phyloP scores from a whole-genome alignment of 2,329 filamentous ascomycete genomes.

The Colletotrichum sublineola region DNA sequence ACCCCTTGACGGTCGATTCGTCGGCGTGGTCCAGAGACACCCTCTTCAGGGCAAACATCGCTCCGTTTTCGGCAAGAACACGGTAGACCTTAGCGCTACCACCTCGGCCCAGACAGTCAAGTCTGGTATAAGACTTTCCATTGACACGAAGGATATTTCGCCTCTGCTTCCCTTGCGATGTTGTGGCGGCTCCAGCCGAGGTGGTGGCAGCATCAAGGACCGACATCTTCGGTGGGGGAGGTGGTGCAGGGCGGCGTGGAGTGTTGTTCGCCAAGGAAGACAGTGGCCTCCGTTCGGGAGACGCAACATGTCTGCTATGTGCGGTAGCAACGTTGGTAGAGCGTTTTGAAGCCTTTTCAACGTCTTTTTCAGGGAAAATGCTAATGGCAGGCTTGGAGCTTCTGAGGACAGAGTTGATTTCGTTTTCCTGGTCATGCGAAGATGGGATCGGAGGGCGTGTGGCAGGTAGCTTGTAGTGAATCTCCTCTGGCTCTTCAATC shows the following conservation, averaged over 20 bases:
- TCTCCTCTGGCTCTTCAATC: conserved; percentile 55
- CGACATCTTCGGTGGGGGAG: conserved; percentile 95
- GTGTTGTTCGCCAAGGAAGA: conserved; percentile 73
- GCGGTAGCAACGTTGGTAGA: conserved; percentile 62
- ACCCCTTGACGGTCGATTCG: conserved; percentile 84
- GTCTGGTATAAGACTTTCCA: conserved; percentile 87
- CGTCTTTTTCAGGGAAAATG: conserved; percentile 66
- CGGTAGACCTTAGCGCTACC: conserved; percentile 96
- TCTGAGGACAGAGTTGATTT: conserved; percentile 78
- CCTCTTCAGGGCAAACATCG: conserved; percentile 92
- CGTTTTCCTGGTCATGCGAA: conserved; percentile 86
- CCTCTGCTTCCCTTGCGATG: conserved; percentile 79
- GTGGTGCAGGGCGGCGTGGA: conserved; percentile 81
- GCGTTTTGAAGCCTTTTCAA: conserved; percentile 65
- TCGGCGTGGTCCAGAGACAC: conserved; percentile 93
- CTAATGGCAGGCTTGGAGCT: conserved; percentile 69
- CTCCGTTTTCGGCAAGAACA: conserved; percentile 96
- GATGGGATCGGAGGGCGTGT: conserved; percentile 71
- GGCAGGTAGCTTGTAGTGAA: conserved; percentile 68
- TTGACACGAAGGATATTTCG: conserved; percentile 90
- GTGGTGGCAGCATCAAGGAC: conserved; percentile 92
- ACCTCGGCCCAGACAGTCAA: conserved; percentile 91
- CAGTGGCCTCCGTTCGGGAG: conserved; percentile 70
- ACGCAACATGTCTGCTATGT: conserved; percentile 53
- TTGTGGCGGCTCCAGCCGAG: conserved; percentile 82